Evolutionary conservation across 2,329 filamentous ascomycete genomes (phyloP), one percentile per base, ranked within the genome.

Genomic region (Fusarium virguliforme): DNA sequence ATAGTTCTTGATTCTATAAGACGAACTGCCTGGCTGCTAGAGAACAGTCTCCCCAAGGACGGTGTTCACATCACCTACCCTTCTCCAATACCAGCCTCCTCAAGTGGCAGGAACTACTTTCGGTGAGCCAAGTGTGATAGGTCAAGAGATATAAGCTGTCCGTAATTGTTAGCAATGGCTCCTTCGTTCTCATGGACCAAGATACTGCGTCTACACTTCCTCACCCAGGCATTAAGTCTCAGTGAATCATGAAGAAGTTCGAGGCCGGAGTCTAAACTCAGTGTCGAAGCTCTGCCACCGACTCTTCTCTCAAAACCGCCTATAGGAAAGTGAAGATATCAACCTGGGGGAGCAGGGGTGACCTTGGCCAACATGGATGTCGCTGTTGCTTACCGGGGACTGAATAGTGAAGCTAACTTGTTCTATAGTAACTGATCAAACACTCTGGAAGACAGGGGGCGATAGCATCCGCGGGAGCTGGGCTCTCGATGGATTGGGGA

Each of bases 291-390:
- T 18, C 3, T 2, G 3, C 43, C 5, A 15, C 30, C 9, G 10
- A 10, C 26, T 18, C 5, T 30, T 10, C 8, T 30, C 24, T 8
- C n/a, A 6, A 18, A 6, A 8, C 43, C n/a, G 8, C 2, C 4
- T 48, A 6, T 0, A 6, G 43, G 10, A 2, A 13, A n/a, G n/a
- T 3, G 4, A n/a, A 10, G 13, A 2, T 8, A 13, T 3, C 1
- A 28, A 1, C 10, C 24, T 28, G 15, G 15, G 2, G 24, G 24
- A 24, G 8, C 3, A 48, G 15, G 6, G 24, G 4, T n/a, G 15
- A 8, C 43, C 13, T 15, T n/a, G 4, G 1, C 13, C 1, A 8
- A n/a, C n/a, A 10, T 24, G 8, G 5, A 5, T 24, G 18, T 18
- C 18, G 24, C 15, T n/a, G 6, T n/a, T 48, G 24, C n/a, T 5